These are phyloP conservation scores for Camellia lanceoleosa DNA, from an alignment of 148 eudicot species.

Conservation along the genomic window DNA sequence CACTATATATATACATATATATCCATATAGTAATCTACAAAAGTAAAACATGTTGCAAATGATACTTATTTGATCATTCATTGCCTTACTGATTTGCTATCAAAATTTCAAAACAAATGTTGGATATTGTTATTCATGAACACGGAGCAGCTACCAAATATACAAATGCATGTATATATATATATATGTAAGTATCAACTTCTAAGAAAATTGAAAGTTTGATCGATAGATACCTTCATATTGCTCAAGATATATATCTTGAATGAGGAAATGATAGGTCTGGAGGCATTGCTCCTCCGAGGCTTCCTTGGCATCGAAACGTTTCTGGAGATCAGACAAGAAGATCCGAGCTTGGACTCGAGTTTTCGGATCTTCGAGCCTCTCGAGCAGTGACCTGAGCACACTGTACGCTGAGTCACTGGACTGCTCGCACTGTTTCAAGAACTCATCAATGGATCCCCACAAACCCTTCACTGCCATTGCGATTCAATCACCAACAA, in stretches of 20 bases:
- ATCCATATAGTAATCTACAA: no score
- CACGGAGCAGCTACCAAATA: neutral
- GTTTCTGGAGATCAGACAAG: conserved; percentile 56
- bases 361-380: conserved; percentile 69
- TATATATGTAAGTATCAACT: no score
- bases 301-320: conserved; percentile 35
- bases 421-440: conserved; percentile 61
- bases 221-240: conserved; percentile 41
- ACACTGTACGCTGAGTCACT: conserved; percentile 78
- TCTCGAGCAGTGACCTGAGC: conserved; percentile 62
- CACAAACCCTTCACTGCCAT: conserved; percentile 27
- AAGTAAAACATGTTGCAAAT: no score
- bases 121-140: neutral
- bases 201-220: neutral
- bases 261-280: conserved; percentile 79
- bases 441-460: conserved; percentile 52
- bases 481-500: neutral
- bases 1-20: no score
- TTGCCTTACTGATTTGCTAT: neutral
- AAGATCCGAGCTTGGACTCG: conserved; percentile 65
- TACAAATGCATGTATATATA: neutral
- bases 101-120: neutral
- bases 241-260: conserved; percentile 62
- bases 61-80: neutral
- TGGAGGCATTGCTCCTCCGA: conserved; percentile 56